Evolutionary conservation across 805 yeast genomes (phyloP).

Genomic region (Metschnikowia bowlesiae): DNA sequence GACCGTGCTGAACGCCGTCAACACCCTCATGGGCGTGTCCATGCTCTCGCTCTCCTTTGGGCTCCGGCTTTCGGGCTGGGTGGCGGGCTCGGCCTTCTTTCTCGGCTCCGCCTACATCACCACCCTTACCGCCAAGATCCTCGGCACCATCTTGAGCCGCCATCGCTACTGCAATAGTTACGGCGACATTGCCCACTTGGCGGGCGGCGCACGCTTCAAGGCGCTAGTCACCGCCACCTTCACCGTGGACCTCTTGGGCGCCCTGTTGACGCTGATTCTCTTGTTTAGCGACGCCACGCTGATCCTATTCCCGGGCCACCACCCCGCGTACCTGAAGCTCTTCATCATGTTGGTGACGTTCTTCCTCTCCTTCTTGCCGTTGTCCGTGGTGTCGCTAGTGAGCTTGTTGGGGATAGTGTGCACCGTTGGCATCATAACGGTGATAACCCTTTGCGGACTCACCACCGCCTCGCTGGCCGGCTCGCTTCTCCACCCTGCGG

Average conservation of each 20-base stretch:
- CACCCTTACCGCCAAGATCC: conserved; percentile 48
- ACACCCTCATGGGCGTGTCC: conserved; percentile 74
- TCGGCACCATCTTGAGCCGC: conserved; percentile 71
- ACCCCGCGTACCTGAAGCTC: conserved; percentile 24
- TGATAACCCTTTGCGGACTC: conserved; percentile 47
- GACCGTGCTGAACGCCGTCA: conserved; percentile 72
- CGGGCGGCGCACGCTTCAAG: conserved; percentile 56
- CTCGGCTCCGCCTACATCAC: conserved; percentile 46
- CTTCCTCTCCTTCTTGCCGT: conserved; percentile 50
- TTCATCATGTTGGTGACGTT: conserved; percentile 37
- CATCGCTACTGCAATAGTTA: conserved; percentile 79
- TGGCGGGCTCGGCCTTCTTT: conserved; percentile 43
- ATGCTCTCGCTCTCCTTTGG: conserved; percentile 71
- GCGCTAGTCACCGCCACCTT: conserved; percentile 45
- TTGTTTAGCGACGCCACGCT: conserved; percentile 58
- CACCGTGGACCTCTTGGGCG: conserved; percentile 56
- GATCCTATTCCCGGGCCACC: conserved; percentile 19
- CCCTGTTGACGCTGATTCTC: conserved; percentile 53
- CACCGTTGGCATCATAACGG: conserved; percentile 46
- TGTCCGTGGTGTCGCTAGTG: conserved; percentile 50
- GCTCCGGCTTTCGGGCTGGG: conserved; percentile 64
- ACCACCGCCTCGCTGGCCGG: conserved; percentile 44
- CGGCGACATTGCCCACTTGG: conserved; percentile 85
- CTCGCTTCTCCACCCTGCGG: conserved; percentile 47
- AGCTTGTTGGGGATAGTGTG: conserved; percentile 54